phyloP scores from a whole-genome alignment of 2,329 filamentous ascomycete genomes.

The Fusarium mundagurra region DNA sequence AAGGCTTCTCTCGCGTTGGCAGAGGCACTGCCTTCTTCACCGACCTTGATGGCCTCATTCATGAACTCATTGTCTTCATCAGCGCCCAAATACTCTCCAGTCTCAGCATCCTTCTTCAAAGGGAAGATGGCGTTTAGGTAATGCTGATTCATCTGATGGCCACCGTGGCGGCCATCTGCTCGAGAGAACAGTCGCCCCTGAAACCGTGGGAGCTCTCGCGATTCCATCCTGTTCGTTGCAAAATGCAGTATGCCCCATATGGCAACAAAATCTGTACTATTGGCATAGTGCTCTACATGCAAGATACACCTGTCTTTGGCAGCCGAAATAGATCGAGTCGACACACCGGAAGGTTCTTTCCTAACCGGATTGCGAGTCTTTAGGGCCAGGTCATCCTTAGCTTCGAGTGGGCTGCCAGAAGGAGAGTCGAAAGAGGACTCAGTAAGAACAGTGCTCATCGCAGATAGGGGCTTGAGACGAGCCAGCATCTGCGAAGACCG shows the following conservation, averaged over 20 bases:
- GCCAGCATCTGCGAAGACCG: slow-evolving; percentile 54
- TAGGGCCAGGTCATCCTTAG: slow-evolving; percentile 15
- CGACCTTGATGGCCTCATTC: slow-evolving; percentile 63
- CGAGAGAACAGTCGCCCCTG: slow-evolving; percentile 70
- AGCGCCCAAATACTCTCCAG: slow-evolving; percentile 54
- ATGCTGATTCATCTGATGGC: slow-evolving; percentile 69
- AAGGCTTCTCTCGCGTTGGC: slow-evolving; percentile 58
- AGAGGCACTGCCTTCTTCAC: slow-evolving; percentile 55
- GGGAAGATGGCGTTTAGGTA: slow-evolving; percentile 72
- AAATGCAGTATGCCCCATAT: slow-evolving; percentile 80
- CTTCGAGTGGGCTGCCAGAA: slow-evolving; percentile 30
- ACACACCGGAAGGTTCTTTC: slow-evolving; percentile 43
- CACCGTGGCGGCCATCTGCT: slow-evolving; percentile 56
- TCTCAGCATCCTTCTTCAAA: slow-evolving; percentile 54
- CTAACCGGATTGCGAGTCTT: slow-evolving; percentile 25
- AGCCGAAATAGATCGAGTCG: slow-evolving; percentile 50
- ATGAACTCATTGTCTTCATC: slow-evolving; percentile 67
- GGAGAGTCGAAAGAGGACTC: slow-evolving; percentile 49
- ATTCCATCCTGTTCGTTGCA: slow-evolving; percentile 54
- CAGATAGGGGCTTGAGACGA: slow-evolving; percentile 47
- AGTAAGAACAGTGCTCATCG: slow-evolving; percentile 48
- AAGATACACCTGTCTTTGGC: slow-evolving; percentile 65
- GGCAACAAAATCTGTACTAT: slow-evolving; percentile 77
- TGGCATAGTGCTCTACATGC: slow-evolving; percentile 84
- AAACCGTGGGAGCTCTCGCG: slow-evolving; percentile 65